Conservation (phyloP, 768 basidiomycete genomes). For the Pisolithus marmoratus region DNA sequence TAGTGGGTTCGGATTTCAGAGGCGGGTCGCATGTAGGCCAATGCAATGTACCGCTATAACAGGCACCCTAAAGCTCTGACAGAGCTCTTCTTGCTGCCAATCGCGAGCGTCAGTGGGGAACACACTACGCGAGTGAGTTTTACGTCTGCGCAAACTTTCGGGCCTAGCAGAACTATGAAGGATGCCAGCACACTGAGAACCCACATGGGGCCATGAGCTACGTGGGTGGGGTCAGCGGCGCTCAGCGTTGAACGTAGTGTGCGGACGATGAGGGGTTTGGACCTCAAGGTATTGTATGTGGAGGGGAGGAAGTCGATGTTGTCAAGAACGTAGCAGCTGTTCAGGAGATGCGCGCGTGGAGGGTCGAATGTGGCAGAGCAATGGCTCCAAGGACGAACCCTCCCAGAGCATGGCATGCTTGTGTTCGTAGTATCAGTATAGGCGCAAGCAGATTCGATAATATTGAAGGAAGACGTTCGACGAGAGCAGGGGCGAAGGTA, state of each 20-base stretch:
- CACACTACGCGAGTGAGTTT: slow-evolving; percentile 42
- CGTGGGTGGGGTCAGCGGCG: slow-evolving; percentile 48
- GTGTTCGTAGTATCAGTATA: slow-evolving; percentile 57
- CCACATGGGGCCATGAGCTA: slow-evolving; percentile 78
- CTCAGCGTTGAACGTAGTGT: slow-evolving; percentile 61
- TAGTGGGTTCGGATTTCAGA: slow-evolving; percentile 16
- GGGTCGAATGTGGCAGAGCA: slow-evolving; percentile 38
- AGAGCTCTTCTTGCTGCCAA: slow-evolving; percentile 58
- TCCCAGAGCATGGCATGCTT: slow-evolving; percentile 72
- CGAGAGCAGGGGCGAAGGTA: slow-evolving; percentile 67
- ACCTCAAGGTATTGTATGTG: slow-evolving; percentile 20
- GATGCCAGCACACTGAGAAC: slow-evolving; percentile 60
- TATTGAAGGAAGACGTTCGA: slow-evolving; percentile 53
- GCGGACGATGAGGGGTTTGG: slow-evolving; percentile 53
- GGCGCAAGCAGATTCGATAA: slow-evolving; percentile 58
- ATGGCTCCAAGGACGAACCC: slow-evolving; percentile 56
- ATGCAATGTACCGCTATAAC: slow-evolving; percentile 60
- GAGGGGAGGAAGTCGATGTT: slow-evolving; percentile 30
- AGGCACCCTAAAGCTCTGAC: slow-evolving; percentile 57
- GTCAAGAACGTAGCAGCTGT: slow-evolving; percentile 46
- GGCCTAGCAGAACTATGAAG: slow-evolving; percentile 61
- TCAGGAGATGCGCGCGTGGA: slow-evolving; percentile 51
- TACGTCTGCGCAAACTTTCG: slow-evolving; percentile 41
- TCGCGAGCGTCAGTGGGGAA: slow-evolving; percentile 46
- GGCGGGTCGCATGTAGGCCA: slow-evolving; percentile 63